phyloP scores from a whole-genome alignment of 306 rosid species.

The Quercus cerris region DNA sequence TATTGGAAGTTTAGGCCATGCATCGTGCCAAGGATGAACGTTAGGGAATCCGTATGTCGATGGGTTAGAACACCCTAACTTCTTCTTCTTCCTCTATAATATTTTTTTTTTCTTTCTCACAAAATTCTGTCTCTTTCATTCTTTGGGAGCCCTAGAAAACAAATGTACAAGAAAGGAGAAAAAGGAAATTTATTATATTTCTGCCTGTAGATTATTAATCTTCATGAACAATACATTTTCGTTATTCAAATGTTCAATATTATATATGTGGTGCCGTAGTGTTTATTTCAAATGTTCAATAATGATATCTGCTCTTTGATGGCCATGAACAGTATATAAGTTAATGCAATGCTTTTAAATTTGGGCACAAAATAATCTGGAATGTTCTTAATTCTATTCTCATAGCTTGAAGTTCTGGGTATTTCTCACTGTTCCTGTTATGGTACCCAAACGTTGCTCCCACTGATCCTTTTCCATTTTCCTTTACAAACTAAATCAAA shows the following conservation, averaged over 20 bases:
- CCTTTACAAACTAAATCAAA: too few species aligned
- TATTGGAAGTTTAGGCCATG: neutral
- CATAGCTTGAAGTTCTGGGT: too few species aligned
- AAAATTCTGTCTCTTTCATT: neutral
- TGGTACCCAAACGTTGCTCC: too few species aligned
- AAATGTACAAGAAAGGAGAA: neutral
- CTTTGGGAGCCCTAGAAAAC: neutral
- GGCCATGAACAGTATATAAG: too few species aligned
- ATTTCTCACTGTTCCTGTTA: too few species aligned
- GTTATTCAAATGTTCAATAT: neutral
- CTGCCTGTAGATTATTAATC: neutral
- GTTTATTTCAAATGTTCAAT: too few species aligned
- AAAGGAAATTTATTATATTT: neutral
- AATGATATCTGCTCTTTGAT: too few species aligned
- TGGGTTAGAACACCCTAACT: neutral
- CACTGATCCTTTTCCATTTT: too few species aligned
- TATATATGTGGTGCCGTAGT: too few species aligned
- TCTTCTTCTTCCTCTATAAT: neutral
- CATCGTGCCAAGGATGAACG: neutral
- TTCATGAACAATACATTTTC: neutral
- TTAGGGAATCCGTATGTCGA: neutral
- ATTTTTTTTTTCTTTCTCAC: neutral
- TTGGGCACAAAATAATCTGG: too few species aligned
- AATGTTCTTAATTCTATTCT: too few species aligned
- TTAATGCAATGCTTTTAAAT: too few species aligned